Conservation (phyloP, 495 filamentous ascomycete genomes). For the Talaromyces liani region DNA sequence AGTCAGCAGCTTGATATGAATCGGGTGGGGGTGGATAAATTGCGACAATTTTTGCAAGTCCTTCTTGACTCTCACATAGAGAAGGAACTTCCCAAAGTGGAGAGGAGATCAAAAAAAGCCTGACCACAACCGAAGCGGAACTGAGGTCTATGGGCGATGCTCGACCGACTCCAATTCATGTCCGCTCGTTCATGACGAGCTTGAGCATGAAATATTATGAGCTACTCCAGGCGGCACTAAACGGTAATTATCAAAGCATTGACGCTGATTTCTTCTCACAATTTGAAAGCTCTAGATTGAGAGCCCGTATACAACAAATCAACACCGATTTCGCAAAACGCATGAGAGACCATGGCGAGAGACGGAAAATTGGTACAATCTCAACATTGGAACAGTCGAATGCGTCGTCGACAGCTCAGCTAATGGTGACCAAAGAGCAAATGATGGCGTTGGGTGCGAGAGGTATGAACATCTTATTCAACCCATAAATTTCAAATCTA, state of each 20-base stretch:
- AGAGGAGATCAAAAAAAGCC: constrained; percentile 43
- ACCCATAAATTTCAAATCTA: neutral
- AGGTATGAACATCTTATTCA: neutral
- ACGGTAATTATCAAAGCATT: constrained; percentile 47
- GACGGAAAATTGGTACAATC: constrained; percentile 10
- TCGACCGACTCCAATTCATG: constrained; percentile 38
- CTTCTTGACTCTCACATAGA: constrained; percentile 51
- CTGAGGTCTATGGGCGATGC: constrained; percentile 42
- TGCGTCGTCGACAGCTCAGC: neutral
- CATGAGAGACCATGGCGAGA: constrained; percentile 39
- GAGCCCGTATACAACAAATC: constrained; percentile 52
- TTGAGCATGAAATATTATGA: constrained; percentile 43
- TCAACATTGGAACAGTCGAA: too few relatives aligned
- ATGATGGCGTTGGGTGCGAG: neutral
- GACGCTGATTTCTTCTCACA: constrained; percentile 44
- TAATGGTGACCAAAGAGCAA: neutral
- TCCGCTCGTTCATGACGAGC: constrained; percentile 44
- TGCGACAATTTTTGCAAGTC: constrained; percentile 47
- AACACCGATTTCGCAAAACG: constrained; percentile 44
- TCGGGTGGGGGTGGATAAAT: constrained; percentile 37
- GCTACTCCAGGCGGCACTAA: constrained; percentile 41
- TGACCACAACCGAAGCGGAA: constrained; percentile 18
- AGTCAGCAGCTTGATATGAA: too few relatives aligned
- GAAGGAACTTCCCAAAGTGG: constrained; percentile 50
- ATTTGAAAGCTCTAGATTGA: constrained; percentile 42